Evolutionary conservation across 1,284 basidiomycete genomes (phyloP).

Genomic region (Xanthoconium separans): DNA sequence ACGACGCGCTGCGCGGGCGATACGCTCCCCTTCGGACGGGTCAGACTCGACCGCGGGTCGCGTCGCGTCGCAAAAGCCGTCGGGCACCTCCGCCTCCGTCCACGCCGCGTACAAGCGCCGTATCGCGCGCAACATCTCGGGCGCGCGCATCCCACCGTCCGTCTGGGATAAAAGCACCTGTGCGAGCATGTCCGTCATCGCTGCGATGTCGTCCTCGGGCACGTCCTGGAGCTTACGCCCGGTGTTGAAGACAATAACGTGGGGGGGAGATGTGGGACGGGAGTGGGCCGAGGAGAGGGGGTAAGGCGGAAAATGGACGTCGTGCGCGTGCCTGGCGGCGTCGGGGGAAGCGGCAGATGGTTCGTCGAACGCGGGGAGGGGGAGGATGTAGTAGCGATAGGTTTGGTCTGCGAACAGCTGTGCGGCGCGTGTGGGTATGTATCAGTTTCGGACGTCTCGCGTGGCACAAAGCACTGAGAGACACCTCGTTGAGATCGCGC

Average conservation of each 20-base stretch:
- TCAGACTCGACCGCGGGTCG: too few relatives aligned
- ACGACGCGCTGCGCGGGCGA: too few relatives aligned
- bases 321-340: background rate
- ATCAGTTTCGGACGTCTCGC: too few relatives aligned
- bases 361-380: background rate
- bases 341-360: background rate
- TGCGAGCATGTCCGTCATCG: too few relatives aligned
- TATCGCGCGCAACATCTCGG: too few relatives aligned
- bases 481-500: background rate
- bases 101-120: background rate
- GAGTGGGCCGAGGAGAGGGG: background rate
- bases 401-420: background rate
- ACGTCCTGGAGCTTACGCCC: background rate
- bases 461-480: too few relatives aligned
- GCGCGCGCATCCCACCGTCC: too few relatives aligned
- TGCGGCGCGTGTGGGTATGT: background rate
- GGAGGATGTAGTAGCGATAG: background rate
- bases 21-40: too few relatives aligned
- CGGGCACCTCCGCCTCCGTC: background rate
- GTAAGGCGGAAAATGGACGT: background rate
- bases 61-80: background rate
- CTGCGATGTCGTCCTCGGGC: too few relatives aligned
- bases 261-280: background rate
- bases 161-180: too few relatives aligned
- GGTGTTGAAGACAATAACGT: background rate